Evolutionary conservation across 1,139 yeast genomes (phyloP), one percentile per base, ranked within the genome.

Genomic region (Pichiaceae sp.): DNA sequence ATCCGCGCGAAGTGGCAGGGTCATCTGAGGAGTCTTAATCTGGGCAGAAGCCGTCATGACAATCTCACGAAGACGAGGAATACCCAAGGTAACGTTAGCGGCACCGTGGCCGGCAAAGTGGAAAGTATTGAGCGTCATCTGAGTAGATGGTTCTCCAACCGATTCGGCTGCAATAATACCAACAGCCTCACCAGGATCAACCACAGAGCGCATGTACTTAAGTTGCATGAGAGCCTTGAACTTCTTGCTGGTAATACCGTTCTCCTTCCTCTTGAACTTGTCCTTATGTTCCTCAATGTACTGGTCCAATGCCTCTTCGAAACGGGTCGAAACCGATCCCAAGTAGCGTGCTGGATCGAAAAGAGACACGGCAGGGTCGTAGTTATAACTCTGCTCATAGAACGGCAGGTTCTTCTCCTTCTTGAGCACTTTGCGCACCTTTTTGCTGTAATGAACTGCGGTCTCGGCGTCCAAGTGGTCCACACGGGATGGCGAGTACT

Each of bases 101-200:
- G 98, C 99, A 76, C 99, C 99, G 67, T 93, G 98, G 60, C 99
- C 99, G 51, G 99, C 99, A 57, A 93, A 93, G 69, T 93, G 99
- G 94, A 93, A 93, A 38, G 99, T 93, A 63, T 93, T 93, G 56
- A 93, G 75, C 17, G 99, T 93, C 99, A 93, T 93, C 68, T 93
- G 99, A 5, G 99, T 93, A 4, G 97, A 87, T 36, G 99, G 99
- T 64, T 93, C 99, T 66, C 99, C 99, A 59, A 93, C 81, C 39
- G 97, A 89, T 65, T 93, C 97, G 29, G 97, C 84, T 8, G 98
- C 98, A 64, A 93, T 83, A 56, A 93, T 89, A 63, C 99, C 99
- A 41, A 93, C 98, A 35, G 96, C 78, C 63, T 93, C 99, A 58
- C 99, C 98, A 9, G 99, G 97, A 54, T 87, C 76, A 39, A 91